Percentiles rank a stretch among this genome's conserved stretches.
These are phyloP conservation scores for Hypomyces rosellus DNA, from an alignment of 2,329 filamentous ascomycete genomes.

Conservation along the genomic window DNA sequence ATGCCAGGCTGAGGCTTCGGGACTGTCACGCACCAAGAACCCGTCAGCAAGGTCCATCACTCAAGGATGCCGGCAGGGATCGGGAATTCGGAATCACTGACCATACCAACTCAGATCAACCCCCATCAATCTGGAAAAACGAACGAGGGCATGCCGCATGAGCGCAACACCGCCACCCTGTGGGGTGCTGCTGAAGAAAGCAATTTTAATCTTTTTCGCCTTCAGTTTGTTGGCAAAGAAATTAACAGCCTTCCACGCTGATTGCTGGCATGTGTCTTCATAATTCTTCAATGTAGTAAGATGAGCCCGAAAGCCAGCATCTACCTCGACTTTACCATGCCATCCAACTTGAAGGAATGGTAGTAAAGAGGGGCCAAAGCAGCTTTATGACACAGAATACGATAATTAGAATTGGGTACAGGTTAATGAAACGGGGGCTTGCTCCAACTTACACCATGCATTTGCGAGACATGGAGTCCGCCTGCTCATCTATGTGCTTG, in stretches of 20 bases:
- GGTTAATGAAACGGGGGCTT: not conserved
- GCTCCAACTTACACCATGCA: conserved; percentile 56
- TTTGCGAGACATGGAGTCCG: conserved; percentile 75
- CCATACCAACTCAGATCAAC: conserved; percentile 69
- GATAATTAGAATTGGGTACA: not conserved
- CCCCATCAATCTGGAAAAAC: conserved; percentile 60
- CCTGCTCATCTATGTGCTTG: conserved; percentile 69
- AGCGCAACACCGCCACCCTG: conserved; percentile 78
- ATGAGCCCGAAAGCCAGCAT: conserved; percentile 57
- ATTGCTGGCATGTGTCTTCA: conserved; percentile 50
- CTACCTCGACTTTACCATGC: conserved; percentile 63
- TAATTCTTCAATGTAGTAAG: conserved; percentile 53
- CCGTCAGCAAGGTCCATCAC: too few species aligned
- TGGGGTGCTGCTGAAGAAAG: conserved; percentile 74
- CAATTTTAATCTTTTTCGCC: conserved; percentile 58
- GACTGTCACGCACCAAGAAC: conserved; percentile 35
- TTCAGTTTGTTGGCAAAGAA: conserved; percentile 59
- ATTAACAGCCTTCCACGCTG: conserved; percentile 61
- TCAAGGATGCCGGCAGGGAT: too few species aligned
- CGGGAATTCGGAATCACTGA: conserved; percentile 24
- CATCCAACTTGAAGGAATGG: conserved; percentile 64
- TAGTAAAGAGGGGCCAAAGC: conserved; percentile 66
- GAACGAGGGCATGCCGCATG: conserved; percentile 73
- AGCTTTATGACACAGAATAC: conserved; percentile 32
- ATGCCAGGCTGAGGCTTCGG: conserved; percentile 74